Percentiles rank a stretch among this genome's conserved stretches.
phyloP scores from a whole-genome alignment of 345 rosid species.

The Laguncularia racemosa region DNA sequence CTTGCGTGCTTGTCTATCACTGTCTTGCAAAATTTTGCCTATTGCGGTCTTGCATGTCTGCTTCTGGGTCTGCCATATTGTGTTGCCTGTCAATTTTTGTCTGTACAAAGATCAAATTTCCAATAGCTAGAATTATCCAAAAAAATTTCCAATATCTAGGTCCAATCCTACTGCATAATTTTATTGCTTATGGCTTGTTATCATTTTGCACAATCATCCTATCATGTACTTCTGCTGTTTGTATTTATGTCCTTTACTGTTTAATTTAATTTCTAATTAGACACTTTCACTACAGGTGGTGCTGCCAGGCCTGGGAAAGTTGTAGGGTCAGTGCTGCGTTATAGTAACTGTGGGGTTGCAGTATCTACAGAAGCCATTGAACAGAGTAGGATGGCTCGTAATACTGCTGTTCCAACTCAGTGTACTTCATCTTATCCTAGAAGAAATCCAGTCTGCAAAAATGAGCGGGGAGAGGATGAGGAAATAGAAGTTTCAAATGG shows the following conservation, averaged over 20 bases:
- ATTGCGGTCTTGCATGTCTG: too few relatives aligned
- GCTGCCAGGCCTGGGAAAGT: conserved; percentile 83
- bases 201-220: too few relatives aligned
- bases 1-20: not conserved
- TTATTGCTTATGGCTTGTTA: too few relatives aligned
- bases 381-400: conserved; percentile 63
- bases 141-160: too few relatives aligned
- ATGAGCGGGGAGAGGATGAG: conserved; percentile 65
- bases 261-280: not conserved
- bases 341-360: conserved; percentile 69
- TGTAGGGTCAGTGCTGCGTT: conserved; percentile 72
- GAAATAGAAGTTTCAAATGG: conserved; percentile 49
- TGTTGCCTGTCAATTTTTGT: too few relatives aligned
- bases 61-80: too few relatives aligned
- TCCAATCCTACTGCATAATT: too few relatives aligned
- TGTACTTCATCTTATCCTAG: conserved; percentile 53
- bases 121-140: too few relatives aligned
- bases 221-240: too few relatives aligned
- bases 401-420: conserved; percentile 51
- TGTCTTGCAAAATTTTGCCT: too few relatives aligned
- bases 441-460: conserved; percentile 58
- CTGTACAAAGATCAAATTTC: too few relatives aligned
- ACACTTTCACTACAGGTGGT: conserved; percentile 34
- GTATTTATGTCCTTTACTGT: not conserved
- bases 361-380: conserved; percentile 47